These are phyloP conservation scores for Rutstroemia sp. DNA, from an alignment of 2,329 filamentous ascomycete species.

Conservation along the genomic window DNA sequence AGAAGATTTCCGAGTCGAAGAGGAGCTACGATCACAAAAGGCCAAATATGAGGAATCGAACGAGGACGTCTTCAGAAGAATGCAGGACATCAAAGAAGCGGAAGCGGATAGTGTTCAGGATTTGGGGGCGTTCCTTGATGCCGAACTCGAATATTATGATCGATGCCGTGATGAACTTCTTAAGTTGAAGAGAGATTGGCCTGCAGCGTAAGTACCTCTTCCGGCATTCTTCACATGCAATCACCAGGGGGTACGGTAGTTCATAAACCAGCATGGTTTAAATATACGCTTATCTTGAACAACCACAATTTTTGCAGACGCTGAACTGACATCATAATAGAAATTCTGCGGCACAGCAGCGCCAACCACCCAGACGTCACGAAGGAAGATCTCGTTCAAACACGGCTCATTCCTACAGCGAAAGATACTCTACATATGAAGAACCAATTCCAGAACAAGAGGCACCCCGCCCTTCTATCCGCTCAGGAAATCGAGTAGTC, in stretches of 20 bases:
- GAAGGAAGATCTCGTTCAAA: constrained; percentile 47
- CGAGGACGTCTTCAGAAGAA: constrained; percentile 83
- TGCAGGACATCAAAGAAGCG: constrained; percentile 94
- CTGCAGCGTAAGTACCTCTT: constrained; percentile 43
- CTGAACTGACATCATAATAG: background rate
- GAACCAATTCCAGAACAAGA: constrained; percentile 36
- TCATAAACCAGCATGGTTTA: background rate
- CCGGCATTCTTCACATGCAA: background rate
- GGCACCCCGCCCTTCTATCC: constrained; percentile 42
- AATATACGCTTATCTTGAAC: background rate
- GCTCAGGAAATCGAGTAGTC: constrained; percentile 30
- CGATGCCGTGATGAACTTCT: constrained; percentile 77
- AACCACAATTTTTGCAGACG: no score
- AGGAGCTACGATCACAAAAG: constrained; percentile 84
- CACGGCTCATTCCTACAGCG: constrained; percentile 55
- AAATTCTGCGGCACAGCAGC: constrained; percentile 5
- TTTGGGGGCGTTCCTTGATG: constrained; percentile 74
- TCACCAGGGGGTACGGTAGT: background rate
- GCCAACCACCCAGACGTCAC: constrained; percentile 19
- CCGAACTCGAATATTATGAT: constrained; percentile 86
- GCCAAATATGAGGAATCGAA: constrained; percentile 94
- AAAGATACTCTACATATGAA: constrained; percentile 50
- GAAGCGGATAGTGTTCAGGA: constrained; percentile 78
- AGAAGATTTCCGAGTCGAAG: constrained; percentile 88
- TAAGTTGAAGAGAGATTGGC: constrained; percentile 63